Evolutionary conservation across 306 rosid species (phyloP).

Genomic region (Cucurbita argyrosperma): DNA sequence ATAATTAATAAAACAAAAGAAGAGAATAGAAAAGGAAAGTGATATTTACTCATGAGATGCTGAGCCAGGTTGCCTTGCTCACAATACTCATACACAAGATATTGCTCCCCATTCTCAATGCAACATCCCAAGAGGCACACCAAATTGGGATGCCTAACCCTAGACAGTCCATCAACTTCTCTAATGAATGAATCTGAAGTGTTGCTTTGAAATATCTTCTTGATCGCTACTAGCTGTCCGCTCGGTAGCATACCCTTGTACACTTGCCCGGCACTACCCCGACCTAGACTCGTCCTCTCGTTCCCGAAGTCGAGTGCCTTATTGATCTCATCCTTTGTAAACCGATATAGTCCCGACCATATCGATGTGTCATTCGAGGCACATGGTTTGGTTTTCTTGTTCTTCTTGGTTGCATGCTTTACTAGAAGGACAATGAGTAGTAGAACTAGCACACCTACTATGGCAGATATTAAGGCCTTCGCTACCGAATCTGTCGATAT

Average conservation of each 20-base stretch:
- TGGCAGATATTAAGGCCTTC: conserved; percentile 14
- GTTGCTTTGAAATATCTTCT: conserved; percentile 43
- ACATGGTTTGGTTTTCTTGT: conserved; percentile 17
- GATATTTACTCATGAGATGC: conserved; percentile 52
- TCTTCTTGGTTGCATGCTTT: conserved; percentile 28
- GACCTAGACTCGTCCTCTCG: conserved; percentile 38
- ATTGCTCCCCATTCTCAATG: conserved; percentile 42
- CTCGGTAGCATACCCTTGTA: conserved; percentile 71
- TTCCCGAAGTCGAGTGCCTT: conserved; percentile 32
- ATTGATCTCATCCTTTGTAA: conserved; percentile 59
- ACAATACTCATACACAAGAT: conserved; percentile 71
- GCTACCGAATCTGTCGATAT: conserved; percentile 8
- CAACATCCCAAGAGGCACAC: conserved; percentile 76
- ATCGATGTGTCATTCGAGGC: conserved; percentile 12
- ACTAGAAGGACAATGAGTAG: conserved; percentile 22
- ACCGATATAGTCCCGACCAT: conserved; percentile 66
- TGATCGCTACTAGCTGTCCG: conserved; percentile 76
- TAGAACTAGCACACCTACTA: conserved; percentile 7
- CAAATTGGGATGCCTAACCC: conserved; percentile 67
- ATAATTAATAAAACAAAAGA: background rate
- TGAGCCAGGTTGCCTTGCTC: conserved; percentile 65
- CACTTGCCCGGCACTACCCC: conserved; percentile 79
- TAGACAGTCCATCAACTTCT: conserved; percentile 61
- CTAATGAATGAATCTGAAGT: conserved; percentile 42
- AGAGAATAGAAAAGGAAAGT: background rate